These are phyloP conservation scores for Coemansia sp. DNA, from an alignment of 192 early-diverging fungal species.

Conservation along the genomic window DNA sequence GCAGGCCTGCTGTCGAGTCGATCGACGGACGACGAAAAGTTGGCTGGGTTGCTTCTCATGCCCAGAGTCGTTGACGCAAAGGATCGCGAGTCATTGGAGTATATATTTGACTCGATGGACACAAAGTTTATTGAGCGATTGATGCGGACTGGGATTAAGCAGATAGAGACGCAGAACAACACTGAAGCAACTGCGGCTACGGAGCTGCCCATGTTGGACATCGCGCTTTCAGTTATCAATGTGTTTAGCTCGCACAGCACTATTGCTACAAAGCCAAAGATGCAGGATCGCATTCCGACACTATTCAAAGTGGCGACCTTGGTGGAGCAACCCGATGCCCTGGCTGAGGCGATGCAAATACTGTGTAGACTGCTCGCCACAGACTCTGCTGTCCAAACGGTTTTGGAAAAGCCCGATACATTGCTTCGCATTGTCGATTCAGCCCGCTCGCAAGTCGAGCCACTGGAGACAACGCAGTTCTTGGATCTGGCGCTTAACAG, in stretches of 20 bases:
- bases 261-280: constrained; percentile 29
- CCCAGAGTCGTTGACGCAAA: constrained; percentile 38
- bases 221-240: constrained; percentile 40
- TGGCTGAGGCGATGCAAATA: constrained; percentile 27
- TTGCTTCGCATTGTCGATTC: constrained; percentile 14
- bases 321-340: background rate
- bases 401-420: constrained; percentile 17
- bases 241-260: constrained; percentile 38
- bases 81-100: constrained; percentile 29
- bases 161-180: background rate
- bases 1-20: constrained; percentile 37
- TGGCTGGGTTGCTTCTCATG: constrained; percentile 51
- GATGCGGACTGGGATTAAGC: constrained; percentile 45
- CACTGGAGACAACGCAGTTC: constrained; percentile 14
- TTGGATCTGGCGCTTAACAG: constrained; percentile 33
- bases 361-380: constrained; percentile 25
- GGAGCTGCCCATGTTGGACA: constrained; percentile 26
- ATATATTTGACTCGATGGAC: constrained; percentile 44
- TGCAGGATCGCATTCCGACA: constrained; percentile 41
- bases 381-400: constrained; percentile 21
- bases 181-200: background rate
- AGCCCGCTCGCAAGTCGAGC: background rate
- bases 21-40: constrained; percentile 56
- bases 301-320: constrained; percentile 25
- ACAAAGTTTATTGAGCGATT: constrained; percentile 43